Evolutionary conservation across 441 rosid genomes (phyloP).

Genomic region (Oxalis stricta): DNA sequence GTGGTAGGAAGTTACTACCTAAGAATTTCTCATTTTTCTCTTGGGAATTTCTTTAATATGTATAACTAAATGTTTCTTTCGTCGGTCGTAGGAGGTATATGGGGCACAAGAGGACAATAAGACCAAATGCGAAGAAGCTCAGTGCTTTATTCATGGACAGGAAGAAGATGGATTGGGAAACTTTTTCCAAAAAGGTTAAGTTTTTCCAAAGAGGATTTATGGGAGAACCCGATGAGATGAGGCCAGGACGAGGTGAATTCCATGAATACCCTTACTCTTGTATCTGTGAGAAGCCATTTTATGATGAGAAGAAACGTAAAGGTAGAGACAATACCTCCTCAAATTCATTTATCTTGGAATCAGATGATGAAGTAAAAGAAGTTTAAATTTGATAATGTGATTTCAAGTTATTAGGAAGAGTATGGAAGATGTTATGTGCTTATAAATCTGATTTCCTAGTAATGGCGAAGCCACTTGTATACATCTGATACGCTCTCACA

Average conservation of each 20-base stretch:
- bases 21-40: no score
- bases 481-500: no score
- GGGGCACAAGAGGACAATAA: constrained; percentile 91
- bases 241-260: constrained; percentile 78
- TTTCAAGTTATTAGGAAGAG: no score
- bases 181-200: constrained; percentile 69
- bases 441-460: no score
- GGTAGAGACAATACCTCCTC: constrained; percentile 11
- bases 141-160: constrained; percentile 61
- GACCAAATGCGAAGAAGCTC: constrained; percentile 85
- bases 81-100: constrained; percentile 57
- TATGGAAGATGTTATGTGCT: no score
- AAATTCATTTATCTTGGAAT: no score
- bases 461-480: no score
- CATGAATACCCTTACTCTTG: constrained; percentile 83
- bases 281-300: constrained; percentile 52
- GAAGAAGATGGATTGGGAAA: constrained; percentile 61
- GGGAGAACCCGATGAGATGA: constrained; percentile 94
- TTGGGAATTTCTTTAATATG: no score
- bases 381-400: background rate
- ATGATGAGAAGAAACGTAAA: constrained; percentile 18
- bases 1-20: no score
- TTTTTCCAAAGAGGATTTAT: constrained; percentile 81
- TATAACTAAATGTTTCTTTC: no score
- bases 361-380: background rate